Base-by-base conservation (phyloP, 1,139 yeast genomes). In the Pichia sp. region DNA sequence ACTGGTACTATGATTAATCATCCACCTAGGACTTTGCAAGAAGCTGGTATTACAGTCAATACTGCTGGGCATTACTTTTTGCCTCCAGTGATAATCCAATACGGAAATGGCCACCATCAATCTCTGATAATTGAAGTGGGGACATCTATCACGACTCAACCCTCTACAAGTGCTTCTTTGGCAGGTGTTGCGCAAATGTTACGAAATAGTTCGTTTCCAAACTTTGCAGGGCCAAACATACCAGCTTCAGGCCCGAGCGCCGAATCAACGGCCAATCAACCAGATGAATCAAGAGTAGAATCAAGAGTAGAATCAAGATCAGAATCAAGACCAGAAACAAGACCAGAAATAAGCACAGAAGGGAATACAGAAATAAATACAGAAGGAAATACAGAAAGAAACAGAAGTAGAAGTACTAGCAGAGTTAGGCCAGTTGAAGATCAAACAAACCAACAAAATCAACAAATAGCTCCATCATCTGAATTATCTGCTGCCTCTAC, bases 91-190 rank as follows among this genome's bases (percentile, higher is more conserved):
- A 34, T 54, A 10, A 56, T 63, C 3, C 56, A 58, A 44, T 59
- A 62, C 35, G 55, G 61, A 11, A 60, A 59, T 40, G 64, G 66
- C 3, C 49, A 55, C 5, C 48, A 55, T 4, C 66, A 61, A 44
- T 53, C 49, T 28, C 47, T 63, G 27, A 35, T 54, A 2, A 60
- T 63, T 9, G 66, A 62, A 38, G 65, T 63, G 3, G 64, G 66
- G 1, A 56, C 51, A n/a, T 49, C 34, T 18, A 38, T 50, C 27
- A 4, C 45, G 28, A 28, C 39, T 4, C 7, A 51, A 18, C 10
- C 42, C 3, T 18, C 39, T 6, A 25, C 51, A 26, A 42, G 31
- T 10, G 40, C 48, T 5, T 42, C 50, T n/a, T 25, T 43, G 10
- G 26, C 36, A 39, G 40, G 44, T 4, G 46, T 44, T 18, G 40